Evolutionary conservation across 176 grass and related monocot genomes (phyloP), one percentile per base, ranked within the genome.

Genomic region (Ampelocalamus luodianensis): DNA sequence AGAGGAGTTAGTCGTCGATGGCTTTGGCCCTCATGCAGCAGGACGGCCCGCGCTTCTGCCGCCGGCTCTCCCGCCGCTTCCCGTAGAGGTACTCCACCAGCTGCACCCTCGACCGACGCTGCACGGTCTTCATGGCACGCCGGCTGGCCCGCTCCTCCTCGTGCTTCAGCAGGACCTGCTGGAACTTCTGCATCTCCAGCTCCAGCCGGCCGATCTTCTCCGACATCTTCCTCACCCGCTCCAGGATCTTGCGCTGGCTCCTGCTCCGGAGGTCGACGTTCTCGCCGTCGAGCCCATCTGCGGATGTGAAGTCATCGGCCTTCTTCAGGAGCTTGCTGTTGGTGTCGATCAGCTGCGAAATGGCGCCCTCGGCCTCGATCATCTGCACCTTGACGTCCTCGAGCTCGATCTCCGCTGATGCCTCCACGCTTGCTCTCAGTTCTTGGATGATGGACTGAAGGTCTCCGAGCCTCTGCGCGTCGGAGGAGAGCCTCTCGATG

Each of bases 1-100:
- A 23, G 36, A 0, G 20, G 37, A 38, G 63, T 79, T 66, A 91
- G 81, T 91, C 89, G 75, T 91, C 93, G 23, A 88, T 87, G 58
- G 93, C 80, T 71, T 91, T 97, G 10, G 82, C 78, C 71, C 91
- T 88, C 87, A 98, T 91, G 87, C 96, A 98, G 81, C 93, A 89
- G 4, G 92, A 98, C 16, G 92, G 91, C 39, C 89, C 90, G 13
- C 90, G 90, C 49, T 83, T 79, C 71, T 78, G 85, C 60, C 85
- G 92, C 26, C 79, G 80, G 78, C 56, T 83, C n/a, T 92, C 90
- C 23, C 77, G 92, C 14, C 80, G 85, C 68, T 79, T 91, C 3
- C 93, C 93, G 81, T 96, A 94, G 5, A 96, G 90, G 79, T 96
- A 99, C 74, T 99, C 96, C 64, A 92, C 88, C 14, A 99, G 87